A percentile compares a stretch with the other conserved stretches of the same genome.
These are phyloP conservation scores for Pinus albicaulis DNA, from an alignment of 75 land plant genomes.

Conservation along the genomic window DNA sequence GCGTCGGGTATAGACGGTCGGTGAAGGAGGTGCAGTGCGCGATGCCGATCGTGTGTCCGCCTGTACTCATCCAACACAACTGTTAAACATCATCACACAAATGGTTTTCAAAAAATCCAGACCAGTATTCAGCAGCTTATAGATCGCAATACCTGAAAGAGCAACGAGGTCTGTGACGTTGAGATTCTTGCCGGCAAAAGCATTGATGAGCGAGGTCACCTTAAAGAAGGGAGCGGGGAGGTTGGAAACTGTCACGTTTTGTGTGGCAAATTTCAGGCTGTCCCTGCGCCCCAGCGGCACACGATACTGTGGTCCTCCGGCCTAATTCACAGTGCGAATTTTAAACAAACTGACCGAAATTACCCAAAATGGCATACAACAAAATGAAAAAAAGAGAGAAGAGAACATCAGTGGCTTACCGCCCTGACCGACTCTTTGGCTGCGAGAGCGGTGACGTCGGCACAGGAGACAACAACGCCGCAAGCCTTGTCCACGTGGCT, in stretches of 20 bases:
- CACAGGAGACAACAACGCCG: constrained; percentile 47
- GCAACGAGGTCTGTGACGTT: background rate
- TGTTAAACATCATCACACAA: background rate
- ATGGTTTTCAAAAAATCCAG: background rate
- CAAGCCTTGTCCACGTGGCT: constrained; percentile 23
- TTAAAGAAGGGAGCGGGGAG: constrained; percentile 11
- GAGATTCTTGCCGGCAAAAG: background rate
- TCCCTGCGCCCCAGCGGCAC: constrained; percentile 5
- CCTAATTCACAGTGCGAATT: background rate
- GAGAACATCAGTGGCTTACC: constrained; percentile 9
- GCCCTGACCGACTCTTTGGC: constrained; percentile 37
- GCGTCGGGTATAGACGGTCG: constrained; percentile 32
- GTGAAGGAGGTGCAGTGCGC: constrained; percentile 24
- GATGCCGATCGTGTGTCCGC: constrained; percentile 35
- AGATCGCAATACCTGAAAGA: background rate
- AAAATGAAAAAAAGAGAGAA: background rate
- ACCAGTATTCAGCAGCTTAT: background rate
- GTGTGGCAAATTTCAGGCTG: background rate
- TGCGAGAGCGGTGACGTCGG: constrained; percentile 48
- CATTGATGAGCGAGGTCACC: background rate
- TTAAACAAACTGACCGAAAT: background rate
- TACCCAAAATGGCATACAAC: background rate
- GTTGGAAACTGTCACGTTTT: background rate
- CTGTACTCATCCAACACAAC: background rate
- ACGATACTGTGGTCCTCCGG: background rate